Conservation (phyloP, 140 eudicot species). For the Bidens hawaiensis region DNA sequence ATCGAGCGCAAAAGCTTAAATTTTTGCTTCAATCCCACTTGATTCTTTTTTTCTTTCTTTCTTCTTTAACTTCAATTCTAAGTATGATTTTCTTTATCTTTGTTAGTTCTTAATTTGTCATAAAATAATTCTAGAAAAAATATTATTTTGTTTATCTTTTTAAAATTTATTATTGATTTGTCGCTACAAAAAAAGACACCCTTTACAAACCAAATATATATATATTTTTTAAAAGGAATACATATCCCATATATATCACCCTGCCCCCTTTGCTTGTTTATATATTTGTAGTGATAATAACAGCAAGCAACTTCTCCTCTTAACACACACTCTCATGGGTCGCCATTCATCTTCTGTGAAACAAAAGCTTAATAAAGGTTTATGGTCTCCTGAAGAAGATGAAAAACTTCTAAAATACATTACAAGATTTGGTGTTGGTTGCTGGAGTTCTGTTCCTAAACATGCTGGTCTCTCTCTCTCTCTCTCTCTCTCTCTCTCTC, state of each 20-base stretch:
- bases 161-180: constrained; percentile 17
- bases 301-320: constrained; percentile 30
- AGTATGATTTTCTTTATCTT: constrained; percentile 44
- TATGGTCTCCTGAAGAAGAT: constrained; percentile 99
- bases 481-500: background rate
- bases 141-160: background rate
- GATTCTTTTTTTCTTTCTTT: constrained; percentile 26
- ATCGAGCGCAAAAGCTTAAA: constrained; percentile 40
- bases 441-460: constrained; percentile 97
- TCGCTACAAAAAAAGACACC: constrained; percentile 31
- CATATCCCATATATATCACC: constrained; percentile 1
- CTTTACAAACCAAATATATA: constrained; percentile 9
- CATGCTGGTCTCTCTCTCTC: constrained; percentile 50
- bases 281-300: constrained; percentile 26
- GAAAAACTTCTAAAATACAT: constrained; percentile 80
- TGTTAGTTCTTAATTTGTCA: constrained; percentile 16
- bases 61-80: constrained; percentile 62
- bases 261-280: constrained; percentile 17
- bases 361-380: constrained; percentile 79
- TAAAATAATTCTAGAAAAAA: background rate
- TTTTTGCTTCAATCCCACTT: constrained; percentile 76
- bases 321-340: constrained; percentile 50
- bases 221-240: background rate
- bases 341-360: constrained; percentile 71
- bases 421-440: constrained; percentile 80